These are phyloP conservation scores for Trifolium subterraneum DNA, from an alignment of 306 rosid species.

Conservation along the genomic window DNA sequence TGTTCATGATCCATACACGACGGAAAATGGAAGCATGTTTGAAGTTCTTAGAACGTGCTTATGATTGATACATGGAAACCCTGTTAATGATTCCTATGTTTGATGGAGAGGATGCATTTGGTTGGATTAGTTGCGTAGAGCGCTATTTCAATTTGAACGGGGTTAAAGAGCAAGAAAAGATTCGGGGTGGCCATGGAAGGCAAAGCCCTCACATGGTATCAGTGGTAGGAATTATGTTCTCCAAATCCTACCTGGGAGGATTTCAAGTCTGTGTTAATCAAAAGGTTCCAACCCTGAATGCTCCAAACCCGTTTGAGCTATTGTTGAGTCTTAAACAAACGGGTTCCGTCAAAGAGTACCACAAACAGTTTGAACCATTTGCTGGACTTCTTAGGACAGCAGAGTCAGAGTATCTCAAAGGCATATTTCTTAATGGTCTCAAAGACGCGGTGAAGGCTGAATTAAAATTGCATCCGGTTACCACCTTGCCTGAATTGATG, in stretches of 20 bases:
- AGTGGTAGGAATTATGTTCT: background rate
- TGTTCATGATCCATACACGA: background rate
- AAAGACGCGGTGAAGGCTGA: background rate
- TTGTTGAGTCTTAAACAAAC: background rate
- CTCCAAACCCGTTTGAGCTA: background rate
- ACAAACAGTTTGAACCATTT: background rate
- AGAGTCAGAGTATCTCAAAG: background rate
- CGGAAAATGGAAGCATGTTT: background rate
- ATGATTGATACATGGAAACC: background rate
- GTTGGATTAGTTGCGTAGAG: background rate
- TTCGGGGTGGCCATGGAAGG: background rate
- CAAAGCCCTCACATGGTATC: background rate
- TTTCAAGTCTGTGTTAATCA: background rate
- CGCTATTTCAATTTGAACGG: background rate
- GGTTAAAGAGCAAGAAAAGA: background rate
- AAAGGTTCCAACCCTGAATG: background rate
- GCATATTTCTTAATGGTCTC: background rate
- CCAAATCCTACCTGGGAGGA: background rate
- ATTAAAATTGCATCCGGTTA: background rate
- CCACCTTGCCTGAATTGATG: background rate
- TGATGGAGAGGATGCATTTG: background rate
- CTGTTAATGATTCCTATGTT: background rate
- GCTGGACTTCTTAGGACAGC: background rate
- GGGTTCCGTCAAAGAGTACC: background rate
- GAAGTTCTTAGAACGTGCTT: background rate